Evolutionary conservation across 2,329 filamentous ascomycete genomes (phyloP), one percentile per base, ranked within the genome.

Genomic region (Xylariaceae sp.): DNA sequence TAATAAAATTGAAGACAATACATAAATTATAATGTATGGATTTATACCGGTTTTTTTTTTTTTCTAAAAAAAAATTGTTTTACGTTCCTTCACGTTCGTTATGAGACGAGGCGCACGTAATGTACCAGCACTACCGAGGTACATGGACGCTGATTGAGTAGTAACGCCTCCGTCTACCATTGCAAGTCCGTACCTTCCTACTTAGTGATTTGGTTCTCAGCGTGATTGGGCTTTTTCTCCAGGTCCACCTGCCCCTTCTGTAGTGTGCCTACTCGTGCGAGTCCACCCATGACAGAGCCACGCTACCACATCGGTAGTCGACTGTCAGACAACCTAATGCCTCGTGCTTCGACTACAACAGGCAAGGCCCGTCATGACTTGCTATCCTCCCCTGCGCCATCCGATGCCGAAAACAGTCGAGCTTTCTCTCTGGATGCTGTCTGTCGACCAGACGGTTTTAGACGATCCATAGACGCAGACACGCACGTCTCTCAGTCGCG

Each of bases 381-480:
- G 39, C 3, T 41, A 30, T 45, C 37, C 26, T 47, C 50, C 26
- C 42, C 51, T 50, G 50, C 53, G 35, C 50, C 51, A 26, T 56
- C 50, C 37, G 59, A 60, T 39, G 30, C 49, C 51, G 56, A 55
- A 46, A 60, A 61, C 43, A 57, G 55, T 39, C 64, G 66, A 54
- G 58, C 58, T 53, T 64, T 69, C 54, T 63, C 61, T 48, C 58
- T 69, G 43, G 62, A 60, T 58, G 56, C 60, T 58, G 60, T 68
- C 60, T 58, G 49, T 51, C 56, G 51, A 40, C 45, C 35, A 27
- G 35, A 12, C 37, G 30, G 40, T 30, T 37, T 34, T 39, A 32
- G 35, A 11, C 55, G 54, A 43, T 44, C 52, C 50, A 27, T 47
- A 43, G 11, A 45, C 46, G 19, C 19, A 19, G 19, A 19, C 19